Conservation (phyloP, 257 asterid species). For the Solanum tacnaense region DNA sequence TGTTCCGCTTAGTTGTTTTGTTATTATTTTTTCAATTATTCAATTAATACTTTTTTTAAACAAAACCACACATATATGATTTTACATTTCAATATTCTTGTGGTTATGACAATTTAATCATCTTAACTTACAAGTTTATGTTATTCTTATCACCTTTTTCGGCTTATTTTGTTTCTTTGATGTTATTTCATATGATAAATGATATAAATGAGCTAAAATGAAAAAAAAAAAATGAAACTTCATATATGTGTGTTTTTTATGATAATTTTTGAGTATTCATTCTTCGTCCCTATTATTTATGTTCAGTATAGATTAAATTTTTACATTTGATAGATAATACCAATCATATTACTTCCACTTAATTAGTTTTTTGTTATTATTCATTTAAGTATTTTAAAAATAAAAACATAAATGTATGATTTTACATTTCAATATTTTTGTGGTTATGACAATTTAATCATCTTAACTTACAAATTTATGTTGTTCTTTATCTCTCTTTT, state of each 20-base stretch:
- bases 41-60: not conserved
- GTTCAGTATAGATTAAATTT: not conserved
- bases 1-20: not conserved
- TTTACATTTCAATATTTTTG: not conserved
- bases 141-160: not conserved
- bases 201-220: not conserved
- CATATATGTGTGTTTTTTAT: not conserved
- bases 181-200: not conserved
- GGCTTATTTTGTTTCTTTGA: not conserved
- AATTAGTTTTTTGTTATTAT: not conserved
- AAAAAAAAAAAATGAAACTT: not conserved
- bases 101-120: not conserved
- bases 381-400: not conserved
- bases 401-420: too few species aligned
- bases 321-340: not conserved
- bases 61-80: not conserved
- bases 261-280: not conserved
- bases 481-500: not conserved
- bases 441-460: not conserved
- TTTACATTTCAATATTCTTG: not conserved
- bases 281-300: not conserved
- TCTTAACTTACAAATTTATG: not conserved
- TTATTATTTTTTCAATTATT: too few species aligned
- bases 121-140: not conserved
- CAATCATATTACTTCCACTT: not conserved